Evolutionary conservation across 768 basidiomycete genomes (phyloP), one percentile per base, ranked within the genome.

Genomic region (Pilatotrama ljubarskyi): DNA sequence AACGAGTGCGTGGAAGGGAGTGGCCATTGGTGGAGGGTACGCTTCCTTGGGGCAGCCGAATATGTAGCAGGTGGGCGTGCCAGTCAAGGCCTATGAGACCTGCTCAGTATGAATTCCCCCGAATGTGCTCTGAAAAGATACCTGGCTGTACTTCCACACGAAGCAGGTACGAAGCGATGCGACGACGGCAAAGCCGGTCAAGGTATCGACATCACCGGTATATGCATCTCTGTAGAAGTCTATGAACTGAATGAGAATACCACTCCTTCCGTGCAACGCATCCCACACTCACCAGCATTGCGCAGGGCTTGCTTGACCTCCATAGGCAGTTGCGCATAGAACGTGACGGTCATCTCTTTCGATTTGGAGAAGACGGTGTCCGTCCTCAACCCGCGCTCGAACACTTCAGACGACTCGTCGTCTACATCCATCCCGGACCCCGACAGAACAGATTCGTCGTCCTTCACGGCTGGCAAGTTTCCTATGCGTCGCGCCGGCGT

Each of bases 91-190:
- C 78, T 86, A 52, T 2, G 6, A 49, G 26, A 26, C 44, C 38
- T 13, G 32, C 47, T 41, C 26, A 44, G 47, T 51, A 18, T 6
- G 13, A 10, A 40, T 37, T 9, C 29, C 14, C 9, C 14, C 1
- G 13, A 35, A 7, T 25, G 15, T 32, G 15, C 13, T 1, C 25
- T 43, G 36, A 26, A 15, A 5, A 69, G 75, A 55, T 62, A 83
- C 86, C 73, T 88, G 85, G 42, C 85, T 81, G 75, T 92, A 87
- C 61, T 90, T 87, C 90, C 90, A 93, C 47, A 91, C 87, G 72
- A 90, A 92, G 70, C 89, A 91, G 9, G 88, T 90, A 67, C 83
- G 82, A 7, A 77, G 74, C 24, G 90, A 91, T 17, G 84, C 82
- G 22, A 91, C 82, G 38, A 92, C 80, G 11, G 90, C 84, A 69